Percentiles rank a stretch among this genome's conserved stretches.
phyloP scores from a whole-genome alignment of 306 rosid species.

The Cotoneaster glaucophyllus region DNA sequence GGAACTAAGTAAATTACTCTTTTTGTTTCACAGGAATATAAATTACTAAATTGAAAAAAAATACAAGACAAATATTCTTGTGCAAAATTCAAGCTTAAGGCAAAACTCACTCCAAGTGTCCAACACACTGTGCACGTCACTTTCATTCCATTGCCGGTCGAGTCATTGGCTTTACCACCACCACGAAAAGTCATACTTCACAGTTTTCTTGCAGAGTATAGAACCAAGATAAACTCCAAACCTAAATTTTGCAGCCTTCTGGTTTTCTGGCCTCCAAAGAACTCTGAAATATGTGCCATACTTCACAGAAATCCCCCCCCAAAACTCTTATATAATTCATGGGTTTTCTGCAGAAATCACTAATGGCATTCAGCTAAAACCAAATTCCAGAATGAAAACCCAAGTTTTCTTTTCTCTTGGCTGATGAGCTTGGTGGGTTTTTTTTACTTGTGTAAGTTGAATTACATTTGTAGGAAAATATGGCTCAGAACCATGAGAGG shows the following conservation, averaged over 20 bases:
- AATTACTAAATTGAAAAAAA: neutral
- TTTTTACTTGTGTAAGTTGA: neutral
- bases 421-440: neutral
- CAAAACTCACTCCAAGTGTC: neutral
- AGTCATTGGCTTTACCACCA: neutral
- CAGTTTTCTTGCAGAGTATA: neutral
- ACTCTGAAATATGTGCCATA: neutral
- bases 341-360: neutral
- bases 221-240: neutral
- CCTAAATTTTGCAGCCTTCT: neutral
- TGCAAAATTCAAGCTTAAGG: neutral
- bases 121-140: neutral
- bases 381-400: neutral
- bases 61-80: neutral
- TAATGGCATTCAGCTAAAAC: neutral
- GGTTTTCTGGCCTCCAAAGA: neutral
- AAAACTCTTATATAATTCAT: neutral
- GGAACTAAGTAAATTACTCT: neutral
- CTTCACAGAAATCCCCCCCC: neutral
- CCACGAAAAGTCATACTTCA: neutral
- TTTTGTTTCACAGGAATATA: neutral
- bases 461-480: conserved; percentile 6
- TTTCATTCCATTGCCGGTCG: neutral
- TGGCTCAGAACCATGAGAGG: conserved; percentile 47
- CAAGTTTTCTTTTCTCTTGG: neutral